Percentiles rank a stretch among this genome's conserved stretches.
Evolutionary conservation across 2,329 filamentous ascomycete species (phyloP).

Genomic region (Pleomassaria siparia): DNA sequence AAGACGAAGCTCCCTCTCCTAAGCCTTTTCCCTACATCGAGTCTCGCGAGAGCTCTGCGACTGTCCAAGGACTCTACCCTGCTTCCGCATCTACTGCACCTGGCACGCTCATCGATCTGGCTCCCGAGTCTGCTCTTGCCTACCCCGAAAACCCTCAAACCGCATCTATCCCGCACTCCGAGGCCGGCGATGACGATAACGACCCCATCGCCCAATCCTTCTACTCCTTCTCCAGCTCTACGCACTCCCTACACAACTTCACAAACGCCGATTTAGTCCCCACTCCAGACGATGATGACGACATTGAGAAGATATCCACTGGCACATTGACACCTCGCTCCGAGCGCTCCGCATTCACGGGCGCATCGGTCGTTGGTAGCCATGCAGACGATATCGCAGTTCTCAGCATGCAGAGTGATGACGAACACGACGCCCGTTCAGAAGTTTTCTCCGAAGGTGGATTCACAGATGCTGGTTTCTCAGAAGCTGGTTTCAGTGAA

Average conservation of each 20-base stretch:
- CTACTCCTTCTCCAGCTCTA: constrained; percentile 37
- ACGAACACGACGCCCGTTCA: constrained; percentile 37
- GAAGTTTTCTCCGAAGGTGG: constrained; percentile 39
- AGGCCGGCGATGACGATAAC: constrained; percentile 12
- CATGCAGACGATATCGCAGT: constrained; percentile 39
- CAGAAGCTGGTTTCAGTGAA: constrained; percentile 40
- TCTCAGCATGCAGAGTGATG: constrained; percentile 37
- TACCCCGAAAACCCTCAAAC: constrained; percentile 22
- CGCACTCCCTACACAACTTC: constrained; percentile 14
- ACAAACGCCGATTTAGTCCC: constrained; percentile 9
- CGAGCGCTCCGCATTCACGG: constrained; percentile 32
- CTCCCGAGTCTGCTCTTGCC: constrained; percentile 24
- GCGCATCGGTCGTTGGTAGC: constrained; percentile 31
- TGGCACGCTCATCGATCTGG: constrained; percentile 35
- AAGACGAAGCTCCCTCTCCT: constrained; percentile 33
- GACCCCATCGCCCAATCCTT: constrained; percentile 37
- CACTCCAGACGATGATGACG: constrained; percentile 17
- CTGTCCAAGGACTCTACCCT: constrained; percentile 21
- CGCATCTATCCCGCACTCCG: constrained; percentile 21
- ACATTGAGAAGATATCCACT: constrained; percentile 33
- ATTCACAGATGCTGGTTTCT: constrained; percentile 40
- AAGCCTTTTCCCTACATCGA: constrained; percentile 30
- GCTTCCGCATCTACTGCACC: constrained; percentile 12
- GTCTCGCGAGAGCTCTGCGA: constrained; percentile 35
- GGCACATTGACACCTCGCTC: constrained; percentile 44